Evolutionary conservation across 108 stramenopile species (phyloP).

Genomic region (Cylindrotheca closterium): DNA sequence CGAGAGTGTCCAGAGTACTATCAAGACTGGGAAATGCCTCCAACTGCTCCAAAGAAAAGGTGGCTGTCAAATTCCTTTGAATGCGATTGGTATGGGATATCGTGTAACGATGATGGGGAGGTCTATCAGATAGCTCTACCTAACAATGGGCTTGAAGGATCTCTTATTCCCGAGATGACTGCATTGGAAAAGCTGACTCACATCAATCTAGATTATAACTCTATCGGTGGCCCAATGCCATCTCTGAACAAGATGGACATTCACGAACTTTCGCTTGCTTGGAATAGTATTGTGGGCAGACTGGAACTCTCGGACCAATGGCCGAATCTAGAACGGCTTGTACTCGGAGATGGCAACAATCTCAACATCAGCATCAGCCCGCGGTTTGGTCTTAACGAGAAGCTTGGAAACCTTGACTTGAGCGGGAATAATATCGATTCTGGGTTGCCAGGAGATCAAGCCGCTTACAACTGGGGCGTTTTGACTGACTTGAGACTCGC

Average conservation of each 20-base stretch:
- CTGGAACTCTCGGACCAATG: slow-evolving; percentile 5
- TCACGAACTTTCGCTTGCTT: too few species aligned
- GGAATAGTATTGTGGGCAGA: slow-evolving; percentile 5
- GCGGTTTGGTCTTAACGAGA: too few species aligned
- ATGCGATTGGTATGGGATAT: slow-evolving; percentile 51
- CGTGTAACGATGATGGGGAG: slow-evolving; percentile 34
- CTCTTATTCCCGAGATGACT: slow-evolving; percentile 25
- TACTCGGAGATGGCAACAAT: slow-evolving; percentile 2
- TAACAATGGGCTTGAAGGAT: slow-evolving; percentile 15
- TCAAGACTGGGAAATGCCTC: not conserved
- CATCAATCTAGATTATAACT: slow-evolving; percentile 23
- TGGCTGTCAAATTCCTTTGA: slow-evolving; percentile 28
- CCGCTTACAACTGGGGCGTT: slow-evolving; percentile 23
- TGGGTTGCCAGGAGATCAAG: slow-evolving; percentile 2
- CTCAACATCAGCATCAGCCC: too few species aligned
- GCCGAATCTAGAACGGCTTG: slow-evolving; percentile 1
- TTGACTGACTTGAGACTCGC: slow-evolving; percentile 42
- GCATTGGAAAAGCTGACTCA: slow-evolving; percentile 25
- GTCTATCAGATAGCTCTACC: slow-evolving; percentile 10
- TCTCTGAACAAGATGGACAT: too few species aligned
- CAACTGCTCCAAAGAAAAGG: not conserved
- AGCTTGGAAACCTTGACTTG: slow-evolving; percentile 1
- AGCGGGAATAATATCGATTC: slow-evolving; percentile 7
- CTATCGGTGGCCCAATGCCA: slow-evolving; percentile 39
- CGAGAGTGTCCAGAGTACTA: slow-evolving; percentile 11